Evolutionary conservation across 1,284 basidiomycete species (phyloP), one percentile per base, ranked within the genome.

Genomic region (Cryptococcus sp.): DNA sequence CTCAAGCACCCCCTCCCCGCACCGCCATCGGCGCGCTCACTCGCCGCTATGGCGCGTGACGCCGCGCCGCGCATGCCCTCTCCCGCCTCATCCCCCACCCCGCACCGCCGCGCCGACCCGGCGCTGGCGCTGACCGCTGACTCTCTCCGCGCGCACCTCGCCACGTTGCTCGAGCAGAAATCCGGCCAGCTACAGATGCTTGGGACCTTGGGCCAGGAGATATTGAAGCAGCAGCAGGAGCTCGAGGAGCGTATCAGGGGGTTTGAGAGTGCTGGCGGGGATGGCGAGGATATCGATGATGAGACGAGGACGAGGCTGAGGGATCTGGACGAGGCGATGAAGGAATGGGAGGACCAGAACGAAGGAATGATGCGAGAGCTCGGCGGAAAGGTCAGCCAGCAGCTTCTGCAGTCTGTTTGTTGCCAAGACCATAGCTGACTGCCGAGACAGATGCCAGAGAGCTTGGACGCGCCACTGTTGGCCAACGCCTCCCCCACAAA

Each of bases 221-320:
- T 97, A 65, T 85, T 95, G 60, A 84, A 85, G 24, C 93, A 96
- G 80, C 91, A 91, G 76, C 86, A 88, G 78, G 90, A 95, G 73
- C 84, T 96, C 60, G 89, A 94, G 77, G 85, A 88, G 66, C 83
- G 89, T 46, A 89, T 96, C 60, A 81, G 83, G 49, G 87, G 87
- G 64, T 81, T 96, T 35, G 83, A 83, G 45, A 84, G 84, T 53
- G 84, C 84, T 57, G 81, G 85, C 55, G 85, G 87, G 62, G 75
- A 71, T 7, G 71, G 54, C 11, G 68, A 71, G 13, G 75, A 76
- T 46, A 60, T 79, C 9, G 73, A 72, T 13, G 74, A 73, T 12
- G 86, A 87, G 52, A 85, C 87, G 16, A 81, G 84, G 53, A 82
- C 84, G 45, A 84, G 84, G 67, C 87, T 91, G 66, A 82, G 83